Evolutionary conservation across 176 grass and related monocot species (phyloP).

Genomic region (Guadua angustifolia): DNA sequence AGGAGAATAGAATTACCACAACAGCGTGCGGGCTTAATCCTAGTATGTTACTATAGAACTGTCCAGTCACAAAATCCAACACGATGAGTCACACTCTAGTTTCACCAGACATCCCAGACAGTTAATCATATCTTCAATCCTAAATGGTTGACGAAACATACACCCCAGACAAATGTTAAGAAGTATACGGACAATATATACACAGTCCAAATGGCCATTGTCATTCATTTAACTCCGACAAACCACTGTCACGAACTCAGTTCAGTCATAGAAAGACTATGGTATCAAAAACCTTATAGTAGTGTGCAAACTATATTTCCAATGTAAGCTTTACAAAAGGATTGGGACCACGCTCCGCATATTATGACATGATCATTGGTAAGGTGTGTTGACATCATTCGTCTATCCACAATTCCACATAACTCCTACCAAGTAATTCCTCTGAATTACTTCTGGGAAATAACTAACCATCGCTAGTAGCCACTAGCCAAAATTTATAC

Average conservation of each 20-base stretch:
- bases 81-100: background rate
- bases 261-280: background rate
- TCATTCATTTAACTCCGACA: background rate
- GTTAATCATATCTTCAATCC: background rate
- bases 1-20: background rate
- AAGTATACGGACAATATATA: background rate
- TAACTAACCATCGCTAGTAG: background rate
- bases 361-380: conserved; percentile 23
- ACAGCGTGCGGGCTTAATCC: background rate
- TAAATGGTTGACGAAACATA: background rate
- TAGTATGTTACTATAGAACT: background rate
- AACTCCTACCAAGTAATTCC: background rate
- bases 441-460: background rate
- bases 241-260: background rate
- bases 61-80: background rate
- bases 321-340: conserved; percentile 16
- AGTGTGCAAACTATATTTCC: background rate
- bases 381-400: conserved; percentile 28
- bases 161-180: background rate
- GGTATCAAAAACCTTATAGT: background rate
- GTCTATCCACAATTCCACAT: conserved; percentile 13
- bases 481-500: background rate
- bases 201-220: background rate
- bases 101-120: background rate
- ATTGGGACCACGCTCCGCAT: conserved; percentile 19